Conservation (phyloP, 2,329 filamentous ascomycete genomes). For the Karstenula rhodostoma region DNA sequence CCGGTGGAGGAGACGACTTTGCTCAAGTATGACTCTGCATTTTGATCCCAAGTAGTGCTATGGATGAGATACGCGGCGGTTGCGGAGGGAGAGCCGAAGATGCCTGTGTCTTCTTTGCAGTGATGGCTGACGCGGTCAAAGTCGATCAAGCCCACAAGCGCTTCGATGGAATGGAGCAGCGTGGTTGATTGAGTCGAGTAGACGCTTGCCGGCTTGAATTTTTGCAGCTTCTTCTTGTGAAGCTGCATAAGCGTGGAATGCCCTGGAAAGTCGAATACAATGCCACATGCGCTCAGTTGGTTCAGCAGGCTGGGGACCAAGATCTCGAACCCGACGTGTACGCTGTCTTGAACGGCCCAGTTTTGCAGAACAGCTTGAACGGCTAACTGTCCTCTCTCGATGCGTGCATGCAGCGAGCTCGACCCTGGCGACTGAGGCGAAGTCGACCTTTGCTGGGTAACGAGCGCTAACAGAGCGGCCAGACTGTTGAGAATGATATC, state of each 20-base stretch:
- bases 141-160: constrained; percentile 47
- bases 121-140: constrained; percentile 45
- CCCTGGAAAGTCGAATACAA: constrained; percentile 34
- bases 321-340: constrained; percentile 49
- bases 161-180: constrained; percentile 50
- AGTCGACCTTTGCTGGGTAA: constrained; percentile 6
- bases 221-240: constrained; percentile 16
- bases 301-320: constrained; percentile 43
- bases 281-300: constrained; percentile 34
- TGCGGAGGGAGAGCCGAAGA: constrained; percentile 51
- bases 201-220: constrained; percentile 14
- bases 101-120: constrained; percentile 14
- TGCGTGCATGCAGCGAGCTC: constrained; percentile 8
- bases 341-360: constrained; percentile 40
- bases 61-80: constrained; percentile 51
- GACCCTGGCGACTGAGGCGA: constrained; percentile 4
- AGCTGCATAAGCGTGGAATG: constrained; percentile 2
- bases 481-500: constrained; percentile 49
- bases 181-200: constrained; percentile 30
- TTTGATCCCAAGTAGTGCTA: constrained; percentile 37
- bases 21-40: constrained; percentile 42
- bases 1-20: constrained; percentile 18
- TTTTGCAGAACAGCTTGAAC: constrained; percentile 30
- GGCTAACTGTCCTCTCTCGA: constrained; percentile 26
- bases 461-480: constrained; percentile 44